phyloP scores from a whole-genome alignment of 2,329 filamentous ascomycete species.

The Apiospora arundinis region DNA sequence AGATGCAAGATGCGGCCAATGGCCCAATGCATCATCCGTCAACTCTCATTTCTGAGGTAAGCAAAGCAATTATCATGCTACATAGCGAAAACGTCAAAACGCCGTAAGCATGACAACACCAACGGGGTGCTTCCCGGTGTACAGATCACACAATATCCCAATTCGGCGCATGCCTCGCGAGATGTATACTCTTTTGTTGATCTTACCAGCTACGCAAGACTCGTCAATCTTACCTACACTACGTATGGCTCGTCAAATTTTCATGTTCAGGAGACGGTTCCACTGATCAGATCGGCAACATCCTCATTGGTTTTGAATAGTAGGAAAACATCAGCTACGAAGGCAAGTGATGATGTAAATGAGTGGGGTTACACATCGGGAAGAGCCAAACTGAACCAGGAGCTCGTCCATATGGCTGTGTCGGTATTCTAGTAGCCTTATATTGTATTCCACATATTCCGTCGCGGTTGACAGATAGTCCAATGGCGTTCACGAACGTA shows the following conservation, averaged over 20 bases:
- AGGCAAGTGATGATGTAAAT: background rate
- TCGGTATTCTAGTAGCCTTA: background rate
- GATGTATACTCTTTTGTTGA: background rate
- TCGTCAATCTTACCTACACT: background rate
- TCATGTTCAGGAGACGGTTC: background rate
- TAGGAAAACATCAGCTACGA: background rate
- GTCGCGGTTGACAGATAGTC: background rate
- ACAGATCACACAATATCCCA: background rate
- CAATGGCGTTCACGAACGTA: background rate
- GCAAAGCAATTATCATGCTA: background rate
- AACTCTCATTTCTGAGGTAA: conserved; percentile 17
- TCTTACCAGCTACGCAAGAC: background rate
- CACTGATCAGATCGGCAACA: background rate
- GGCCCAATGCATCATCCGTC: background rate
- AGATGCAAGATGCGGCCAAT: too few species aligned
- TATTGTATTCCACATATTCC: background rate
- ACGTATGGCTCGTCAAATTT: background rate
- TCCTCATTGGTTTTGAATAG: background rate
- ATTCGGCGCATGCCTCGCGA: conserved; percentile 5
- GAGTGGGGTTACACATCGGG: background rate
- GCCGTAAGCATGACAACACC: conserved; percentile 21
- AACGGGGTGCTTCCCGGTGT: background rate
- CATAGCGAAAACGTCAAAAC: conserved; percentile 20
- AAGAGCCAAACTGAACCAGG: background rate
- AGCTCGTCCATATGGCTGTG: background rate